Evolutionary conservation across 306 rosid species (phyloP), one percentile per base, ranked within the genome.

Genomic region (Adenanthera pavonina): DNA sequence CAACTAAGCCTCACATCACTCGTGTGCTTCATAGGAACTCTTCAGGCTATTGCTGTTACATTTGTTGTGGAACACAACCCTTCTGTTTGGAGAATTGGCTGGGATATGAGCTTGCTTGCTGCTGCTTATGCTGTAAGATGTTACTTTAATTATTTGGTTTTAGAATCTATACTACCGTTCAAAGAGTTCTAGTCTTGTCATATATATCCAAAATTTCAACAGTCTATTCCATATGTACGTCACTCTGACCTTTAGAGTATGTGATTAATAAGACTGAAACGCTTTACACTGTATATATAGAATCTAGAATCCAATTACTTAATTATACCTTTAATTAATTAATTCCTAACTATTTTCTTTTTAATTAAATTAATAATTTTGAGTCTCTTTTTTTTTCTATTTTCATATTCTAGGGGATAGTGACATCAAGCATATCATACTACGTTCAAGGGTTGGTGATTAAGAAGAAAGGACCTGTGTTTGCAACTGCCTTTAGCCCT

Each of bases 401-500:
- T 12, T 56, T 5, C 6, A 40, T 40, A 1, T n/a, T n/a, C 8
- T 66, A 95, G 99, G 99, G 99, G 4, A 92, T 89, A 79, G 99
- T 95, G 85, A 85, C 92, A 19, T 93, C 99, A 83, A 92, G 99
- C 77, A 75, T 92, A 72, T 89, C 98, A 74, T 95, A 95, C 84
- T 92, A 89, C 60, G 98, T 95, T n/a, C 99, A 95, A 93, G 98
- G 99, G 57, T 60, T 92, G 12, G 98, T 95, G 84, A 93, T 95
- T 76, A 92, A 82, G 89, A 90, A 69, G 83, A 93, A 84, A 80
- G 99, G 99, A 1, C 99, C 99, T 33, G 99, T 95, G 0, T 95
- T 95, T 85, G 94, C 98, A 44, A 95, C 99, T 69, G 97, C 98
- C 62, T 95, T 95, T 82, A 95, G 99, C 87, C 99, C 99, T 80